A percentile compares a stretch with the other conserved stretches of the same genome.
These are phyloP conservation scores for Agarophyton chilense DNA, from an alignment of 23 red algal genomes.

Conservation along the genomic window DNA sequence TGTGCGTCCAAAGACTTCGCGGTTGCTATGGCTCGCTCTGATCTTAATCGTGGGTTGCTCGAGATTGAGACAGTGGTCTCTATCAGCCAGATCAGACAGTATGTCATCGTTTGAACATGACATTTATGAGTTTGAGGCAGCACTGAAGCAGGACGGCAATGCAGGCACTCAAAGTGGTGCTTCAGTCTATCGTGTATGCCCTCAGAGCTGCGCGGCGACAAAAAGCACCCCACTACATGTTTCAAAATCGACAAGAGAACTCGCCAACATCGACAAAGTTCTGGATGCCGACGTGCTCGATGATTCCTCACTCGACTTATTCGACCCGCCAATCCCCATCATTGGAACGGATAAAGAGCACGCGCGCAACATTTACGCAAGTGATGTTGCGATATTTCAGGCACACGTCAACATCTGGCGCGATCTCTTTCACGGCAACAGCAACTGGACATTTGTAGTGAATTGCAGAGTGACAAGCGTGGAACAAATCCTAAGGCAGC, in stretches of 20 bases:
- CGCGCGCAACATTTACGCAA: conserved; percentile 4
- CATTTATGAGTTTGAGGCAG: not conserved
- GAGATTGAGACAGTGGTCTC: not conserved
- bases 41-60: not conserved
- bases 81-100: not conserved
- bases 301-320: not conserved
- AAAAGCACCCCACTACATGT: not conserved
- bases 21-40: not conserved
- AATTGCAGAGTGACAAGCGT: not conserved
- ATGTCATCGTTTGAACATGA: not conserved
- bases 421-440: conserved; percentile 5
- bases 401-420: conserved; percentile 25
- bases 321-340: conserved; percentile 30
- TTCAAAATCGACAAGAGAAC: not conserved
- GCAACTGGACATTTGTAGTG: not conserved
- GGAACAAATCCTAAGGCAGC: not conserved
- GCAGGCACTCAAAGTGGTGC: not conserved
- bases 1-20: not conserved
- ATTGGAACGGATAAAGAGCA: conserved; percentile 15
- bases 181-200: not conserved
- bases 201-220: not conserved
- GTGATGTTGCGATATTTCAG: not conserved
- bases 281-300: not conserved
- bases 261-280: not conserved
- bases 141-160: not conserved